Evolutionary conservation across 805 yeast species (phyloP), one percentile per base, ranked within the genome.

Genomic region (Yarrowia sp.): DNA sequence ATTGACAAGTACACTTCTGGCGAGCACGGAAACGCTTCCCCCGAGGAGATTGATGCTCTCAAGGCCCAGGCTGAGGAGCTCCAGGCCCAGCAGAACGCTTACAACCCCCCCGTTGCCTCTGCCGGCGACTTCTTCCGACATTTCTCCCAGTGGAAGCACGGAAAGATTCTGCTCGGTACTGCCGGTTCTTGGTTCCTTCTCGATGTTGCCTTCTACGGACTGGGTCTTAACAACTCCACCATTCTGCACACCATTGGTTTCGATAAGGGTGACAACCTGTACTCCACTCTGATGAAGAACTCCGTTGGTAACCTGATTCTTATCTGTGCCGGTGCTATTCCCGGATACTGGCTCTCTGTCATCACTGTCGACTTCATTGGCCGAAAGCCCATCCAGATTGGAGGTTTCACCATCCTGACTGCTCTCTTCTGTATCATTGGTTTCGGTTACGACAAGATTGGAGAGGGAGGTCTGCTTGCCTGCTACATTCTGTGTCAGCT

Each of bases 231-330:
- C 43, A 77, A 82, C 71, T 77, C 79, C 76, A 84, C 86, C 78
- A 84, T 85, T 77, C 77, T 83, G 72, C 80, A 81, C 33, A 63
- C 68, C 30, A 66, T 73, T 83, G 88, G 80, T 70, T 79, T 68
- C 79, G 92, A 97, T 63, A 84, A 89, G 49, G 83, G 87, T 38
- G 77, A 80, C 33, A 90, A 91, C 77, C 86, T 91, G 68, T 92
- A 92, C 83, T 77, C 74, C 73, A 79, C 78, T 71, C 42, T 79
- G 70, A 72, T 78, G 74, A 79, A 79, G 74, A 72, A 76, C 79
- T 87, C 87, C 69, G 86, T 86, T 74, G 97, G 97, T 87, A 92
- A 92, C 81, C 84, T 92, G 83, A 92, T 92, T 81, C 84, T 92
- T 78, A 86, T 92, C 71, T 91, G 97, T 85, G 98, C 98, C 68